Evolutionary conservation across 306 rosid genomes (phyloP).

Genomic region (Cucurbita pepo): DNA sequence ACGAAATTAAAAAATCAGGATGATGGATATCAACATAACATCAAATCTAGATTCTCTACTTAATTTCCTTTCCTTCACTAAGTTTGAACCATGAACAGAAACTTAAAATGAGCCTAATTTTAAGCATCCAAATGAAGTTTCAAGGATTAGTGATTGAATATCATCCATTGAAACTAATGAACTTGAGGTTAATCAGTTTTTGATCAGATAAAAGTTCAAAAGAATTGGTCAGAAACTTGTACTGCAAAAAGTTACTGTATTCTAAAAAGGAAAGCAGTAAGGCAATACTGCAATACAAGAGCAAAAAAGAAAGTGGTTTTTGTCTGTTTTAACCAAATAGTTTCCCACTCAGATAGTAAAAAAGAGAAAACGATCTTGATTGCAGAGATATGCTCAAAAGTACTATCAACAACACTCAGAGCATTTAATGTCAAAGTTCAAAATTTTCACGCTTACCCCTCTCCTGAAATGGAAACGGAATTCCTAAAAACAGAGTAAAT

Average conservation of each 20-base stretch:
- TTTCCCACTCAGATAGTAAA: neutral
- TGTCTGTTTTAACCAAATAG: conserved; percentile 6
- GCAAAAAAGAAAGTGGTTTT: neutral
- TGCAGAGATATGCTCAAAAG: conserved; percentile 6
- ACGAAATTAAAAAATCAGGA: neutral
- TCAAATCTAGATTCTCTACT: neutral
- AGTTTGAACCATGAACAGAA: neutral
- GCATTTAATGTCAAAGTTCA: conserved; percentile 14
- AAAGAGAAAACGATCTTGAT: neutral
- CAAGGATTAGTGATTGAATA: neutral
- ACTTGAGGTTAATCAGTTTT: neutral
- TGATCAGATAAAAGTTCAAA: neutral
- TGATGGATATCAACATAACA: neutral
- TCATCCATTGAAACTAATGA: neutral
- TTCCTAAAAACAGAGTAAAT: neutral
- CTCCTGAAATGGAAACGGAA: neutral
- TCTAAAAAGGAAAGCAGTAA: neutral
- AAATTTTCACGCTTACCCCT: conserved; percentile 12
- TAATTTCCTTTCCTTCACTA: no score
- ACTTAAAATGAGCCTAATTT: neutral
- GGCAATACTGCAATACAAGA: neutral
- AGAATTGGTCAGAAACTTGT: neutral
- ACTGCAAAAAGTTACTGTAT: neutral
- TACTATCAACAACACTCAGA: conserved; percentile 2
- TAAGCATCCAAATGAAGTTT: neutral